phyloP scores from a whole-genome alignment of 192 early-diverging fungal genomes.

The Umbelopsis sp. region DNA sequence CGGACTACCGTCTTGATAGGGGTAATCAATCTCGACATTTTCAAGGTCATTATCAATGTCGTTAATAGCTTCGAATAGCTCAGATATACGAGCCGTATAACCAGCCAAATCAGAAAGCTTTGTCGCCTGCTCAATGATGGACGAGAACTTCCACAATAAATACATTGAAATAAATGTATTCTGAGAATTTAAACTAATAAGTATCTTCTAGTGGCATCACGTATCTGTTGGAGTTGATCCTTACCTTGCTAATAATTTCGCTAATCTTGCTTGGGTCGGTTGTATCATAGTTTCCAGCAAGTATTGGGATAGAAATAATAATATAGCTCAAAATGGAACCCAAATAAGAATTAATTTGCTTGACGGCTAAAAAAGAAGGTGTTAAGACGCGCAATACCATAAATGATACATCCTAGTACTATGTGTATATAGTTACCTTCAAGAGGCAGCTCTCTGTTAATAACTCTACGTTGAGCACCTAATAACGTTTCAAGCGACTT shows the following conservation, averaged over 20 bases:
- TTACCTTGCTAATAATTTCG: conserved; percentile 71
- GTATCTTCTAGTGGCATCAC: background rate
- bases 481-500: conserved; percentile 56
- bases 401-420: background rate
- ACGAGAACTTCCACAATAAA: conserved; percentile 75
- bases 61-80: conserved; percentile 77
- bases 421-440: conserved; percentile 43
- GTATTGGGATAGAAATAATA: conserved; percentile 81
- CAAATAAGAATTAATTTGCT: conserved; percentile 70
- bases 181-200: conserved; percentile 21
- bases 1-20: conserved; percentile 36
- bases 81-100: conserved; percentile 78
- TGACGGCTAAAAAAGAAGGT: conserved; percentile 42
- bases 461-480: conserved; percentile 54
- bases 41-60: conserved; percentile 48
- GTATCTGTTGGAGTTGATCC: background rate
- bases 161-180: conserved; percentile 87
- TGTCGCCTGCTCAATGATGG: conserved; percentile 68
- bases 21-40: conserved; percentile 49
- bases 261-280: conserved; percentile 67
- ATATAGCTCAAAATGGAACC: conserved; percentile 82
- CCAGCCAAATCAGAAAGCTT: conserved; percentile 79
- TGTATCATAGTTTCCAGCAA: conserved; percentile 77
- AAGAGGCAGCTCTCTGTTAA: conserved; percentile 52
- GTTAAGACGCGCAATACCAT: background rate